These are phyloP conservation scores for Penicillium sp. DNA, from an alignment of 2,329 filamentous ascomycete genomes.

Conservation along the genomic window DNA sequence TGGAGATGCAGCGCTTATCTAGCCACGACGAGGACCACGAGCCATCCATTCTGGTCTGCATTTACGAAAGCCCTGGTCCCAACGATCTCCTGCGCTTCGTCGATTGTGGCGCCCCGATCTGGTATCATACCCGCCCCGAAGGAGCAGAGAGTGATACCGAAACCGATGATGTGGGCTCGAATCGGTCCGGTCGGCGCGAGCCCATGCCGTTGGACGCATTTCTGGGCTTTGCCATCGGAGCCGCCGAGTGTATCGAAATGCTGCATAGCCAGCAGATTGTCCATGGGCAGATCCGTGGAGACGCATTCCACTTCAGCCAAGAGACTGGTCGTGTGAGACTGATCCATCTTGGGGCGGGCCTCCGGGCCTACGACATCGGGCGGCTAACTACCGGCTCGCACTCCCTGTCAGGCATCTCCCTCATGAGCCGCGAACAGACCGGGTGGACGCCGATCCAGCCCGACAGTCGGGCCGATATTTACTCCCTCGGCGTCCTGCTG, in stretches of 20 bases:
- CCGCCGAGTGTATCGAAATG: slow-evolving; percentile 2
- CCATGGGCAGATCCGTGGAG: slow-evolving; percentile 1
- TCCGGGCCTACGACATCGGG: not conserved
- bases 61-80: too few species aligned
- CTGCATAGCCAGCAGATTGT: slow-evolving; percentile 5
- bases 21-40: not conserved
- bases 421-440: slow-evolving; percentile 1
- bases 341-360: slow-evolving; percentile 1
- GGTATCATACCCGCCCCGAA: too few species aligned
- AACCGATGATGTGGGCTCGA: too few species aligned
- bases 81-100: too few species aligned
- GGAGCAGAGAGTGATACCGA: too few species aligned
- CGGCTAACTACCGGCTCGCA: not conserved
- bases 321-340: not conserved
- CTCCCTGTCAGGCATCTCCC: not conserved
- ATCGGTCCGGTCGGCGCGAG: too few species aligned
- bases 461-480: slow-evolving; percentile 4
- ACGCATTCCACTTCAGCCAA: slow-evolving; percentile 2
- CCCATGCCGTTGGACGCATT: not conserved
- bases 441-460: not conserved
- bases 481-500: not conserved
- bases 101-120: too few species aligned
- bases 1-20: slow-evolving; percentile 4
- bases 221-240: not conserved
- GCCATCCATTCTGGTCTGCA: not conserved